Percentiles rank a stretch among this genome's conserved stretches.
phyloP scores from a whole-genome alignment of 2,329 filamentous ascomycete genomes.

The Domatiomyces globalis region DNA sequence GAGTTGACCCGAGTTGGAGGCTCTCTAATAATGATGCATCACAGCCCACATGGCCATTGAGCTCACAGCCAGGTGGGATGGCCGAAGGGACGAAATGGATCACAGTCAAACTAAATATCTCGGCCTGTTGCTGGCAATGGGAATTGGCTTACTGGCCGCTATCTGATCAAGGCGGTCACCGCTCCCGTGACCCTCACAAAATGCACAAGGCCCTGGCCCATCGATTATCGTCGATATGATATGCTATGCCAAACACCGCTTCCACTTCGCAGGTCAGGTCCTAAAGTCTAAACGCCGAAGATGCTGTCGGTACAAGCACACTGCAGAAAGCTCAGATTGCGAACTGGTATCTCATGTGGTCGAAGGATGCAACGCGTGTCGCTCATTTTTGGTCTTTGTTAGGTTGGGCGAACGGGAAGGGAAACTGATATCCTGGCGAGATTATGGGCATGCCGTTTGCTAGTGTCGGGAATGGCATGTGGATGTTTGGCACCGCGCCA shows the following conservation, averaged over 20 bases:
- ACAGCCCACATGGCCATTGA: too few species aligned
- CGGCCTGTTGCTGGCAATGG: neutral
- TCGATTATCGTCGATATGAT: neutral
- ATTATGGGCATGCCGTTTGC: slow-evolving; percentile 34
- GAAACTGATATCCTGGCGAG: slow-evolving; percentile 32
- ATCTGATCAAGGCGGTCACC: neutral
- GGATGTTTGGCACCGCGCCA: slow-evolving; percentile 35
- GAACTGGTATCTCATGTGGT: neutral
- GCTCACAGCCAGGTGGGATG: neutral
- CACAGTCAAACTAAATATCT: neutral
- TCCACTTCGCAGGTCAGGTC: neutral
- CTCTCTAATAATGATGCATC: too few species aligned
- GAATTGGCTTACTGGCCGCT: neutral
- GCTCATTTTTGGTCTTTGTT: slow-evolving; percentile 9
- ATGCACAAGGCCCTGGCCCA: neutral
- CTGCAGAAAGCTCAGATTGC: neutral
- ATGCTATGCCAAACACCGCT: neutral
- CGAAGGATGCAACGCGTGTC: neutral
- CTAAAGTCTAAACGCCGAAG: neutral
- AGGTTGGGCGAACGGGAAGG: slow-evolving; percentile 4
- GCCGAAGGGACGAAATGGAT: neutral
- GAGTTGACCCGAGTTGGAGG: too few species aligned
- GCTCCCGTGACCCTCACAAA: neutral
- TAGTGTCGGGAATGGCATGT: slow-evolving; percentile 34
- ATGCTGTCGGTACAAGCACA: neutral